Evolutionary conservation across 305 asterid species (phyloP), one percentile per base, ranked within the genome.

Genomic region (Plantago rigida): DNA sequence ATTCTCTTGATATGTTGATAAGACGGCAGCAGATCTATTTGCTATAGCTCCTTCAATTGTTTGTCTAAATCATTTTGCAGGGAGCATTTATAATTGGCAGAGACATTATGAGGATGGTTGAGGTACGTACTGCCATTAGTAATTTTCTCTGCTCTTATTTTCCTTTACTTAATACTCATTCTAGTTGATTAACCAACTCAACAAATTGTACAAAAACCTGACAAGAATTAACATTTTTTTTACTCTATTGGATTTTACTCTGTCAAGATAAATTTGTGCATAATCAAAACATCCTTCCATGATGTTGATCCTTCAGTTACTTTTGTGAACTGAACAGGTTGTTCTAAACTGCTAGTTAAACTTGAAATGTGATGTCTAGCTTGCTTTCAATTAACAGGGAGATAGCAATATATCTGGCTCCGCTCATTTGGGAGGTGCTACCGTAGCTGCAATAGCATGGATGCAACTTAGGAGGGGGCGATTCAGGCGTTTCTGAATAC

Each of bases 371-470:
- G 55, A 47, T 31, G 13, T 24, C 22, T 53, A 53, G 10, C 58
- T 47, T 42, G 24, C 54, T 52, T 29, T 14, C 14, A 6, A 47
- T n/a, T 55, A 54, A 66, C 82, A 91, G 98, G 98, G 95, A 24
- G 87, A 86, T 54, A 47, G 50, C 29, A 65, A 51, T 64, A 64
- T 86, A 51, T 86, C 95, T 9, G 95, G 95, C 67, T 71, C 95
- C 10, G 87, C 89, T 62, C 98, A 91, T 63, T 65, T 91, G 73
- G 98, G 98, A 45, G 98, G 98, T 26, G 93, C 87, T 13, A 68
- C 83, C 0, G 87, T 78, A 11, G 96, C 91, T 47, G 87, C 90
- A 50, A 47, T 86, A 19, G 85, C 95, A 39, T 88, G 94, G 96
- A 73, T 82, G 14, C 78, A 62, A 13, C 56, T 56, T 9, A 77